phyloP scores from a whole-genome alignment of 2,329 filamentous ascomycete species.

The Penicillium concentricum region DNA sequence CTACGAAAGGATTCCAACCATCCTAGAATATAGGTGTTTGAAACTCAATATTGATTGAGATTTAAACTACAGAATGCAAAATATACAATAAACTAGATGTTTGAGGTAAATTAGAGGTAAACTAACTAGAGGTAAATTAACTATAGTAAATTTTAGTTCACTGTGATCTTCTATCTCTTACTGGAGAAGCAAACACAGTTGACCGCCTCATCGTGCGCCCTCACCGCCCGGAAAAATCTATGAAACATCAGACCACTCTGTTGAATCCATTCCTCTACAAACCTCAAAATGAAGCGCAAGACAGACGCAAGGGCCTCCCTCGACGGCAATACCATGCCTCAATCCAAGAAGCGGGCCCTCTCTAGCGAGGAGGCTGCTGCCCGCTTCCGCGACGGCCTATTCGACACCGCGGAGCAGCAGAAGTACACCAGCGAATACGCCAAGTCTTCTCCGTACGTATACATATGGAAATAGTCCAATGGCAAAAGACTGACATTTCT shows the following conservation, averaged over 20 bases:
- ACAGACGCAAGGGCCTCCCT: slow-evolving; percentile 32
- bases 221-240: slow-evolving; percentile 23
- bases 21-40: too few species aligned
- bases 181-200: neutral
- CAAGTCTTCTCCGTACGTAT: slow-evolving; percentile 43
- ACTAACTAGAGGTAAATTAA: too few species aligned
- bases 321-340: slow-evolving; percentile 32
- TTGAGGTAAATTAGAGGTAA: neutral
- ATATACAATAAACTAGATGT: neutral
- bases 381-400: slow-evolving; percentile 46
- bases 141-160: too few species aligned
- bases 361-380: slow-evolving; percentile 39
- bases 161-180: neutral
- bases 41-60: neutral
- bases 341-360: slow-evolving; percentile 41
- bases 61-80: too few species aligned
- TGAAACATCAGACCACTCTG: slow-evolving; percentile 17
- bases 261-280: neutral
- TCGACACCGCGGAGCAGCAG: slow-evolving; percentile 41
- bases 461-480: neutral
- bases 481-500: neutral
- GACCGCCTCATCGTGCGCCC: slow-evolving; percentile 3
- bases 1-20: neutral
- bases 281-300: slow-evolving; percentile 46
- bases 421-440: slow-evolving; percentile 46